These are phyloP conservation scores for Pythium pyrilobum DNA, from an alignment of 352 stramenopile genomes.

Conservation along the genomic window DNA sequence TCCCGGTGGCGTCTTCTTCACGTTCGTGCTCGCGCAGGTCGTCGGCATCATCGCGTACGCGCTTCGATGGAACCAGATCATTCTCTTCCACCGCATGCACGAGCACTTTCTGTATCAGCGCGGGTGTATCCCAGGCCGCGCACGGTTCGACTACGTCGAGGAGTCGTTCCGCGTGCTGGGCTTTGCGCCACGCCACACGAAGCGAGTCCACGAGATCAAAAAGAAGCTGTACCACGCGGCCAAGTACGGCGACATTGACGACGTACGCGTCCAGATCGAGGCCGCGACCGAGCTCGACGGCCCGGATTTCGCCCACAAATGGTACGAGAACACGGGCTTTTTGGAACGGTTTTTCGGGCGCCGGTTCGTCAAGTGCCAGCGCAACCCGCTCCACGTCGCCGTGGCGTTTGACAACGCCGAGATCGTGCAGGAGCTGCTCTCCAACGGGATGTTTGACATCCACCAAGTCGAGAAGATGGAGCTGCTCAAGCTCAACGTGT, in stretches of 20 bases:
- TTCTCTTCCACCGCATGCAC: conserved; percentile 74
- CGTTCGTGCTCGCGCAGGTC: conserved; percentile 42
- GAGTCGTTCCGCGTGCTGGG: conserved; percentile 35
- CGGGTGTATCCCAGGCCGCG: conserved; percentile 47
- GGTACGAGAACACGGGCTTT: conserved; percentile 40
- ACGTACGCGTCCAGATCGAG: conserved; percentile 39
- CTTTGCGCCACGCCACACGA: conserved; percentile 35
- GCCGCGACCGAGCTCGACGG: conserved; percentile 52
- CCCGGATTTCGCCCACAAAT: conserved; percentile 52
- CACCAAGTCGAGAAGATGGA: conserved; percentile 73
- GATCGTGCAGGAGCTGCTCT: conserved; percentile 58
- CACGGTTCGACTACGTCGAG: conserved; percentile 64
- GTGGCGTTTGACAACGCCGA: conserved; percentile 66
- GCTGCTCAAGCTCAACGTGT: conserved; percentile 53
- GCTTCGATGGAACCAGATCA: conserved; percentile 72
- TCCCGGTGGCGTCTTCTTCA: conserved; percentile 18
- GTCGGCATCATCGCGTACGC: conserved; percentile 54
- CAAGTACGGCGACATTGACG: conserved; percentile 52
- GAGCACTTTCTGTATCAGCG: conserved; percentile 74
- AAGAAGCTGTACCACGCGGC: conserved; percentile 52
- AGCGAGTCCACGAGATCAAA: conserved; percentile 45
- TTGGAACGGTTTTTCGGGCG: conserved; percentile 13
- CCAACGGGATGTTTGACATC: conserved; percentile 57
- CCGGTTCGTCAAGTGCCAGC: conserved; percentile 37
- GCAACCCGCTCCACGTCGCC: conserved; percentile 73